These are phyloP conservation scores for Lentinula novae-zelandiae DNA, from an alignment of 1,284 basidiomycete genomes.

Conservation along the genomic window DNA sequence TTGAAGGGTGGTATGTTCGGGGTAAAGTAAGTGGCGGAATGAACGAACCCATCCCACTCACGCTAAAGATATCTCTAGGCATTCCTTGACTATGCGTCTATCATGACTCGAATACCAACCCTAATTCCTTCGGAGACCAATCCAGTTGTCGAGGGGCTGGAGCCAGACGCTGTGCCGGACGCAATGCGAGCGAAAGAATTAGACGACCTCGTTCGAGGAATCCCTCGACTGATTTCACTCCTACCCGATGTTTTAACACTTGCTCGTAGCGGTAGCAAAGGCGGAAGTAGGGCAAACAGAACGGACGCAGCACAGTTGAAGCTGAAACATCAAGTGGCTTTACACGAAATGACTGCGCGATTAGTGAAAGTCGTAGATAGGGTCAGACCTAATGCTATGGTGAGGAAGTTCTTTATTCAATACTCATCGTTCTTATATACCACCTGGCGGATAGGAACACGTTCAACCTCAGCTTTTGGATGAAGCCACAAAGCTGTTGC, in stretches of 20 bases:
- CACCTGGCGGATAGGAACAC: slow-evolving; percentile 23
- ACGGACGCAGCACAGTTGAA: slow-evolving; percentile 39
- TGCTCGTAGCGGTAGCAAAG: neutral
- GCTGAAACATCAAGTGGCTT: slow-evolving; percentile 60
- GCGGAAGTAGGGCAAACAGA: neutral
- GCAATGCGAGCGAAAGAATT: slow-evolving; percentile 48
- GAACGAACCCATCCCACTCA: slow-evolving; percentile 4
- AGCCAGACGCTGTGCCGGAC: slow-evolving; percentile 40
- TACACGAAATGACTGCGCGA: slow-evolving; percentile 69
- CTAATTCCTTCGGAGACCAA: slow-evolving; percentile 28
- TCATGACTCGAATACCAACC: slow-evolving; percentile 59
- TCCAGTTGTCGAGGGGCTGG: slow-evolving; percentile 34
- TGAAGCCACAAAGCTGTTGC: slow-evolving; percentile 47
- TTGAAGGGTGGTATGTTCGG: slow-evolving; percentile 74
- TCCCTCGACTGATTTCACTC: slow-evolving; percentile 67
- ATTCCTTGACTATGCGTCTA: slow-evolving; percentile 66
- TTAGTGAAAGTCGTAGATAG: slow-evolving; percentile 60
- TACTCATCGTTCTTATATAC: neutral
- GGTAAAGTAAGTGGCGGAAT: slow-evolving; percentile 61
- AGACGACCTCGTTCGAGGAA: slow-evolving; percentile 52
- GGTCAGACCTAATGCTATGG: slow-evolving; percentile 56
- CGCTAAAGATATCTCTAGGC: slow-evolving; percentile 35
- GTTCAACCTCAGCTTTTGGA: slow-evolving; percentile 39
- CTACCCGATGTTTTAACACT: slow-evolving; percentile 64
- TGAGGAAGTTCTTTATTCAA: slow-evolving; percentile 31